These are phyloP conservation scores for Cutaneotrichosporon mucoides DNA, from an alignment of 1,284 basidiomycete genomes.

Conservation along the genomic window DNA sequence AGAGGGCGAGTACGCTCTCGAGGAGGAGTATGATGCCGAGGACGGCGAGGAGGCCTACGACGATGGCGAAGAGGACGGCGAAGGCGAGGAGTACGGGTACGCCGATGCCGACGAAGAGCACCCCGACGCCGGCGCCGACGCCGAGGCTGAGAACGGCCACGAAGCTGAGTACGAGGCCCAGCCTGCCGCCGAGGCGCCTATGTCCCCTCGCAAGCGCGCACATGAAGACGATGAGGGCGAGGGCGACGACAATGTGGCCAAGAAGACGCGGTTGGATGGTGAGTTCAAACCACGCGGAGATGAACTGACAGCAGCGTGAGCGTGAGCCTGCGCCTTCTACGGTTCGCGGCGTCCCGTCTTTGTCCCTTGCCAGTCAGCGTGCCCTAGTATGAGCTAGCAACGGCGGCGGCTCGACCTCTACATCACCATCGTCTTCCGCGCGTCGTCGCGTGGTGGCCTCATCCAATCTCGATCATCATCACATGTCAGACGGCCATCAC, in stretches of 20 bases:
- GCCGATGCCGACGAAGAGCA: too few species aligned
- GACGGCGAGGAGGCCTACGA: background rate
- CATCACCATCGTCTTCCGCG: too few species aligned
- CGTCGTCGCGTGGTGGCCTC: too few species aligned
- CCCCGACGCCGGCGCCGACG: background rate
- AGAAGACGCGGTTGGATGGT: conserved; percentile 15
- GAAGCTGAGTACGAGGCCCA: background rate
- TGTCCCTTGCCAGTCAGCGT: too few species aligned
- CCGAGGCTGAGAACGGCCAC: background rate
- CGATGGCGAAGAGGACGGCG: background rate
- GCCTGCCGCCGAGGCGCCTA: background rate
- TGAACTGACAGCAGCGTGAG: background rate
- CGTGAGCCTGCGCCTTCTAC: background rate
- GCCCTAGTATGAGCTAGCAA: too few species aligned
- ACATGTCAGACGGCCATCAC: too few species aligned
- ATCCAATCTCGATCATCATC: too few species aligned
- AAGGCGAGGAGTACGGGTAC: too few species aligned
- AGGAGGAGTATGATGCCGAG: background rate
- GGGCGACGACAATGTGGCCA: conserved; percentile 5
- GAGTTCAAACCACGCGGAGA: background rate
- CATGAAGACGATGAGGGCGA: conserved; percentile 6
- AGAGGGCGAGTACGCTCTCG: background rate
- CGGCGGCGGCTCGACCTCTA: too few species aligned
- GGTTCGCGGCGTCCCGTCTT: background rate
- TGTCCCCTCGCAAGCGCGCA: conserved; percentile 8